Conservation (phyloP, 129 eudicot genomes). For the Erigeron canadensis region DNA sequence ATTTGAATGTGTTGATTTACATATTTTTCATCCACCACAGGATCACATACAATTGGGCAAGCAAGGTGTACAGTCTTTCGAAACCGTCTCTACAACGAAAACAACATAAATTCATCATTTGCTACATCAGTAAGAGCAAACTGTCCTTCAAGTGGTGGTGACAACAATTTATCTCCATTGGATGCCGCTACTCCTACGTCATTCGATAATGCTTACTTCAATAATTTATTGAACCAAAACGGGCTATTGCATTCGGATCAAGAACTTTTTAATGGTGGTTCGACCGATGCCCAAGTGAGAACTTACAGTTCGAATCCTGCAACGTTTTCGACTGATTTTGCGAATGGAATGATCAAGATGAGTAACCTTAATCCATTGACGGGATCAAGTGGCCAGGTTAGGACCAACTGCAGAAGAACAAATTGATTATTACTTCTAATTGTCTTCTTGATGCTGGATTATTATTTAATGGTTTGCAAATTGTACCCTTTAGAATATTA, state of each 20-base stretch:
- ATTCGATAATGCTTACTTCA: conserved; percentile 46
- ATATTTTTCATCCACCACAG: neutral
- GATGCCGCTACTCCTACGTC: conserved; percentile 37
- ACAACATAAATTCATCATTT: conserved; percentile 36
- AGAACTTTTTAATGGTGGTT: conserved; percentile 44
- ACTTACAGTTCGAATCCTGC: conserved; percentile 31
- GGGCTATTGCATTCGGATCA: conserved; percentile 65
- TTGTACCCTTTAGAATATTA: no score
- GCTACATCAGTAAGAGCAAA: conserved; percentile 40
- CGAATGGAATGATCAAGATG: conserved; percentile 50
- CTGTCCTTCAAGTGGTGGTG: conserved; percentile 48
- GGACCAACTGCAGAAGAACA: conserved; percentile 48
- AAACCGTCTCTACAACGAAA: conserved; percentile 41
- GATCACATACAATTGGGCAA: conserved; percentile 51
- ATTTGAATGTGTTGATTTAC: neutral
- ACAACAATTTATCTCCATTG: conserved; percentile 32
- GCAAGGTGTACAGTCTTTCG: conserved; percentile 44
- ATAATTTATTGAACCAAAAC: conserved; percentile 33
- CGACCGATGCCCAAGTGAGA: conserved; percentile 40
- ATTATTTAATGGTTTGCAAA: no score
- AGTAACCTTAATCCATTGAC: conserved; percentile 47
- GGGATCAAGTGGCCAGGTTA: conserved; percentile 42
- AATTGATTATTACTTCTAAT: conserved; percentile 23
- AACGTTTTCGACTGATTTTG: conserved; percentile 42
- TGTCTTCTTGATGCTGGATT: no score